Percentiles rank a stretch among this genome's conserved stretches.
phyloP scores from a whole-genome alignment of 176 grass and related monocot species.

The Aechmea fasciata region DNA sequence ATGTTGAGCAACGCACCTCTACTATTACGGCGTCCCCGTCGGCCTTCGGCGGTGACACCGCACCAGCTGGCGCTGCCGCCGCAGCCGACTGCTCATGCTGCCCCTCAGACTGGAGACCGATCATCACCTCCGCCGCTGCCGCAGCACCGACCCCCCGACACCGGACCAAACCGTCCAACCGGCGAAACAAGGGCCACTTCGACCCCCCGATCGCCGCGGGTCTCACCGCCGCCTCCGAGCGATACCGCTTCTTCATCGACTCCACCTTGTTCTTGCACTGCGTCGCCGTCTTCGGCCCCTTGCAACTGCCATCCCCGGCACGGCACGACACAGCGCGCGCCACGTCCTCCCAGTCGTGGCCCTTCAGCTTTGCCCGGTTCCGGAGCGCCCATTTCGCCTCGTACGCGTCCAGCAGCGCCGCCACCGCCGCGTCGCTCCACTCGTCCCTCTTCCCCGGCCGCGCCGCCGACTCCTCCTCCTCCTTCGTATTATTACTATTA shows the following conservation, averaged over 20 bases:
- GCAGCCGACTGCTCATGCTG: neutral
- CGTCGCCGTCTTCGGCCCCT: constrained; percentile 57
- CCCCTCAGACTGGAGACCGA: constrained; percentile 24
- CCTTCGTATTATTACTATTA: too few relatives aligned
- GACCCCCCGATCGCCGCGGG: constrained; percentile 26
- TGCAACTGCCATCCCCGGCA: neutral
- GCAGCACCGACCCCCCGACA: neutral
- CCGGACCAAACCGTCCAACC: constrained; percentile 73
- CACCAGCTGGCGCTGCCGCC: too few relatives aligned
- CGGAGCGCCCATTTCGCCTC: constrained; percentile 87
- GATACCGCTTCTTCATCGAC: constrained; percentile 97
- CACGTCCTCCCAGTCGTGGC: constrained; percentile 86
- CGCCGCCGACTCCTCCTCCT: neutral
- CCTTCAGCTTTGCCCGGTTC: constrained; percentile 98
- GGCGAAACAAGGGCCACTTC: constrained; percentile 62
- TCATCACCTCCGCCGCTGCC: constrained; percentile 1
- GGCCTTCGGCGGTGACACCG: too few relatives aligned
- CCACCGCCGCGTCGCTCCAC: constrained; percentile 77
- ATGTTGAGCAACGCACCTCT: too few relatives aligned
- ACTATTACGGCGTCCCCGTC: too few relatives aligned
- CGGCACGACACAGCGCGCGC: constrained; percentile 47
- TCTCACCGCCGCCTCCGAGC: constrained; percentile 47
- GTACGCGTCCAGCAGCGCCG: constrained; percentile 62
- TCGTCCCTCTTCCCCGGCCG: constrained; percentile 80
- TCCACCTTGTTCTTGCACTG: constrained; percentile 99